These are phyloP conservation scores for Sesbania bispinosa DNA, from an alignment of 306 rosid species.

Conservation along the genomic window DNA sequence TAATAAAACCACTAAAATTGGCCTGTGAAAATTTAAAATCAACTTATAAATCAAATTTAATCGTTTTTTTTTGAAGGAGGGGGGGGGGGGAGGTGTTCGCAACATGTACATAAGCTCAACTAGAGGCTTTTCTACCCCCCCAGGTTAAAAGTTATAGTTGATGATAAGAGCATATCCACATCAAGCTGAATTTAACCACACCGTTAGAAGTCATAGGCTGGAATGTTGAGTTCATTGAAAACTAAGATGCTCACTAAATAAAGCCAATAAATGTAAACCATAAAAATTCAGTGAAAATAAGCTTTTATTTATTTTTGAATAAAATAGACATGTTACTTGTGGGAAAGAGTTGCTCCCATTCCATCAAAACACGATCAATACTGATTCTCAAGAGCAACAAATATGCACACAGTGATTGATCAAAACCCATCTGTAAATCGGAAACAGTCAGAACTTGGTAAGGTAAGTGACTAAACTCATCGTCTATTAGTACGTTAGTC, in stretches of 20 bases:
- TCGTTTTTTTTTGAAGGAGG: too few relatives aligned
- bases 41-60: too few relatives aligned
- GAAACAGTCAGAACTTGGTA: not conserved
- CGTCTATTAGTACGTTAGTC: not conserved
- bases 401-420: not conserved
- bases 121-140: too few relatives aligned
- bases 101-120: too few relatives aligned
- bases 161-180: too few relatives aligned
- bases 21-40: too few relatives aligned
- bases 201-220: too few relatives aligned
- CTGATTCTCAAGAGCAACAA: constrained; percentile 26
- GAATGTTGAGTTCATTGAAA: too few relatives aligned
- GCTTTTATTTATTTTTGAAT: not conserved
- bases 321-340: not conserved
- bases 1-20: too few relatives aligned
- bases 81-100: too few relatives aligned
- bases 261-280: not conserved
- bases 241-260: not conserved
- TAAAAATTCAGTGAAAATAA: not conserved
- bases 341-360: constrained; percentile 20
- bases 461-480: not conserved
- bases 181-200: too few relatives aligned
- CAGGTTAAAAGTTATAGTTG: too few relatives aligned
- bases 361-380: constrained; percentile 12
- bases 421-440: constrained; percentile 4